Base-by-base conservation (phyloP, 495 filamentous ascomycete genomes). In the Podospora pseudopauciseta region DNA sequence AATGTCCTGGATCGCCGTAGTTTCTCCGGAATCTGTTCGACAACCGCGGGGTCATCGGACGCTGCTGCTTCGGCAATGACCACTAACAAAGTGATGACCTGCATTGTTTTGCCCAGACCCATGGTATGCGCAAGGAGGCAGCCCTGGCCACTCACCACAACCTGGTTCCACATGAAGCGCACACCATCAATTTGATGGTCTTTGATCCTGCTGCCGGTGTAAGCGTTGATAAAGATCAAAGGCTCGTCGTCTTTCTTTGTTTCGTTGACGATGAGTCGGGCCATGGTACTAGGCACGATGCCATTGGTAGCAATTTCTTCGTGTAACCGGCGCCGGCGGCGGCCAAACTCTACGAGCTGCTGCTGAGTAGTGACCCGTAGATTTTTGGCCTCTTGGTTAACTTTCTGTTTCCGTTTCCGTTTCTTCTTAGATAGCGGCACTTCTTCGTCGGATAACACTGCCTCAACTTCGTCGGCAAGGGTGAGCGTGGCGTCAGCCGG, bases 81-180 rank as follows among this genome's bases (percentile, higher is more conserved):
- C 4, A 90, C 82, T 2, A 97, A 83, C 53, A 97, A 77, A 0
- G 92, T 89, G 68, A 97, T 92, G 2, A 87, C 86, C 80, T 97
- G 94, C 87, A 97, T 91, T 0, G 94, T 97, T 78, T 98, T 98
- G 16, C 94, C 94, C 18, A 98, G 78, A 2, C 94, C 94, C 94
- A 97, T 97, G 1, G 92, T 92, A 75, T 97, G 94, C 2, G 94
- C 92, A 32, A 98, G 84, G 3, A 97, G 81, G 72, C 92, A 96
- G 5, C 94, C 94, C 74, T 91, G 87, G 0, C 23, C 5, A 20
- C 55, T 26, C n/a, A 75, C 71, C 6, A 92, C 88, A 27, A 97
- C 75, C 67, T 96, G 90, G 67, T 91, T 86, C 93, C 94, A 98
- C 85, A 98, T 85, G 78, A 97, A 97, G 23, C 90, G 88, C 61